These are phyloP conservation scores for Hanseniaspora uvarum DNA, from an alignment of 1,139 yeast genomes.

Conservation along the genomic window DNA sequence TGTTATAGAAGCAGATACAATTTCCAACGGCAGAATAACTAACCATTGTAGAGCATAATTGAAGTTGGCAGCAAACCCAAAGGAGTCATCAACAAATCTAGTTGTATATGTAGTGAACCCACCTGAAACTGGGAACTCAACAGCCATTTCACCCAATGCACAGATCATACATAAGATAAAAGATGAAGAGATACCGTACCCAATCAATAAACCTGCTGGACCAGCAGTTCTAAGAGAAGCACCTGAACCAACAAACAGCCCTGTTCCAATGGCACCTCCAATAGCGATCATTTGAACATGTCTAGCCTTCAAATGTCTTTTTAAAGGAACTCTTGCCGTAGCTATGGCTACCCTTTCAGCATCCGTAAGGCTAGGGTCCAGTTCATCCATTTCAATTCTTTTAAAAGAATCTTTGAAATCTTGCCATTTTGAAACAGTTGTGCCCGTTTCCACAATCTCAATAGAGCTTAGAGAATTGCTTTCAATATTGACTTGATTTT, in stretches of 20 bases:
- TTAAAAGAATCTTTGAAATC: conserved; percentile 48
- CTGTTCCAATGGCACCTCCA: conserved; percentile 60
- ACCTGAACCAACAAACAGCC: conserved; percentile 55
- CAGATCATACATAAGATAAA: conserved; percentile 60
- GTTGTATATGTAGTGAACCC: conserved; percentile 62
- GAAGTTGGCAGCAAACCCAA: conserved; percentile 71
- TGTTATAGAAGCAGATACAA: conserved; percentile 63
- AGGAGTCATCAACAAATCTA: conserved; percentile 56
- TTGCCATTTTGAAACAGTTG: conserved; percentile 29
- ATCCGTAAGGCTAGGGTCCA: conserved; percentile 57
- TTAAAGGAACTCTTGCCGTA: conserved; percentile 62
- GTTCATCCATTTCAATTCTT: conserved; percentile 44
- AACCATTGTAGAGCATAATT: conserved; percentile 67
- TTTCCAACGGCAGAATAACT: conserved; percentile 57
- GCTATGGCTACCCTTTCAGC: conserved; percentile 58
- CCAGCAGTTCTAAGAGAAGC: conserved; percentile 54
- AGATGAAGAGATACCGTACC: conserved; percentile 43
- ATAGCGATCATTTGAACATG: conserved; percentile 59
- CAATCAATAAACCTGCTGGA: conserved; percentile 52
- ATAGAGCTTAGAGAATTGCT: neutral
- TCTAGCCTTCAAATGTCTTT: conserved; percentile 54
- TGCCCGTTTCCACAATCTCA: neutral
- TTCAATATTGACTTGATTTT: neutral
- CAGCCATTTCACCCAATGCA: conserved; percentile 59
- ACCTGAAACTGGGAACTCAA: conserved; percentile 60